Conservation (phyloP, 2,329 filamentous ascomycete genomes). For the Trichoderma sp. region DNA sequence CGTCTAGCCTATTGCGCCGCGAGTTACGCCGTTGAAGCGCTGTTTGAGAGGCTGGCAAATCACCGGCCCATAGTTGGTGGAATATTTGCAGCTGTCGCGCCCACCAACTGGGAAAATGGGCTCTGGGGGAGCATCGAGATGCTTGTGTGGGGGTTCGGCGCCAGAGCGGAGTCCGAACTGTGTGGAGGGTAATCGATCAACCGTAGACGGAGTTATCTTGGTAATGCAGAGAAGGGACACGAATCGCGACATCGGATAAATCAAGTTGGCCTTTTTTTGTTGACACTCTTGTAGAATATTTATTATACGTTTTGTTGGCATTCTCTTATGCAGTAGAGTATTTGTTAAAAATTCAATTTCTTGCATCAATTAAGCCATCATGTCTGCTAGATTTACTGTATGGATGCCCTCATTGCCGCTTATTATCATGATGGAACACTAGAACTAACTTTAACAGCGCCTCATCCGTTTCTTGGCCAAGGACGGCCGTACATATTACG, state of each 20-base stretch:
- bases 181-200: slow-evolving; percentile 7
- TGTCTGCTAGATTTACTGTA: slow-evolving; percentile 19
- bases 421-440: background rate
- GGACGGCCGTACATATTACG: slow-evolving; percentile 69
- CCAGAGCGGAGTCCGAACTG: slow-evolving; percentile 3
- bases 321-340: background rate
- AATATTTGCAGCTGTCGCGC: background rate
- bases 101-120: slow-evolving; percentile 1
- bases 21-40: background rate
- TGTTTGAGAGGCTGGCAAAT: slow-evolving; percentile 3
- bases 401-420: background rate
- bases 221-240: background rate
- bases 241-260: background rate
- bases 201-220: background rate
- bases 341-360: background rate
- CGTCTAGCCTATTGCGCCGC: background rate
- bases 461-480: slow-evolving; percentile 71
- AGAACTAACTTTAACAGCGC: slow-evolving; percentile 47
- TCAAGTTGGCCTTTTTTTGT: background rate
- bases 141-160: slow-evolving; percentile 9
- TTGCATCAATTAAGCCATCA: background rate
- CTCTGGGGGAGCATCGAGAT: background rate
- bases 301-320: background rate
- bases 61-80: slow-evolving; percentile 10
- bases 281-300: background rate